phyloP scores from a whole-genome alignment of 2,329 filamentous ascomycete species.

The Shiraia sp. region DNA sequence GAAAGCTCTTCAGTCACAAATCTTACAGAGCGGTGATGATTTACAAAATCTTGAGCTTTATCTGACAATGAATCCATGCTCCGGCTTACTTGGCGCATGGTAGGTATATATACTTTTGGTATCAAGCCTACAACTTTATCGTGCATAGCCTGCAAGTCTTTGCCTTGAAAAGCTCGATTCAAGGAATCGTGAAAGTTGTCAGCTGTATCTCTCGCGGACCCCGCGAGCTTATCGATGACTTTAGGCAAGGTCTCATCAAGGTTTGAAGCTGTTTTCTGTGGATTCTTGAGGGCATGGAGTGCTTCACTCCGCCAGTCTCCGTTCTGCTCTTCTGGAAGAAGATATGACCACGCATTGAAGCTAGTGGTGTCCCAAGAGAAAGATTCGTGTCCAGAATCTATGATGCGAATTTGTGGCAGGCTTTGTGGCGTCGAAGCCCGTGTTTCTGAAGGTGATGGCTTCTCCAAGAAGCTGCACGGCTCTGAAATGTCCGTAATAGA shows the following conservation, averaged over 20 bases:
- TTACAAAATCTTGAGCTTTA: not conserved
- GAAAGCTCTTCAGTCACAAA: not conserved
- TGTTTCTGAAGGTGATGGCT: too few relatives aligned
- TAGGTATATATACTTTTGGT: slow-evolving; percentile 11
- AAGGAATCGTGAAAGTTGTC: slow-evolving; percentile 4
- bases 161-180: slow-evolving; percentile 16
- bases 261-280: not conserved
- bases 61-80: slow-evolving; percentile 7
- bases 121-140: slow-evolving; percentile 3
- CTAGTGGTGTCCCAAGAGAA: too few relatives aligned
- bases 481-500: too few relatives aligned
- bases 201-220: not conserved
- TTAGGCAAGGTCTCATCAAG: not conserved
- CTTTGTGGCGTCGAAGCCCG: too few relatives aligned
- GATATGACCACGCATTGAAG: not conserved
- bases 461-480: too few relatives aligned
- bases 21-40: not conserved
- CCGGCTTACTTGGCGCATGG: slow-evolving; percentile 1
- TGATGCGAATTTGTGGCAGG: too few relatives aligned
- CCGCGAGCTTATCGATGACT: not conserved
- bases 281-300: not conserved
- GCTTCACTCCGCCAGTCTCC: not conserved
- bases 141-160: slow-evolving; percentile 15
- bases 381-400: too few relatives aligned
- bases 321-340: not conserved